Base-by-base conservation (phyloP, 83 land plant genomes). In the Picea engelmannii region DNA sequence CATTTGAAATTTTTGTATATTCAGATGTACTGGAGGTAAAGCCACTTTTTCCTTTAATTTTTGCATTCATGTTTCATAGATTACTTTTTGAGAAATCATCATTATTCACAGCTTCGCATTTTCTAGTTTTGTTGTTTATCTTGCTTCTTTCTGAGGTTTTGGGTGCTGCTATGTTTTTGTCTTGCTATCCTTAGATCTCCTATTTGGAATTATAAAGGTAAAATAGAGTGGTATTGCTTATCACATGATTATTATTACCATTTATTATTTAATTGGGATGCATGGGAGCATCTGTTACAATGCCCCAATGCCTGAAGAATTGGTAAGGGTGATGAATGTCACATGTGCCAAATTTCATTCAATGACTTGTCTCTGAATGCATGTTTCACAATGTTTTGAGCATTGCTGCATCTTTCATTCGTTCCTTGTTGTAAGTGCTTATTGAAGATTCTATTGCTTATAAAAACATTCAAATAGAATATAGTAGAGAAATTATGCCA, bases 381-480 rank as follows among this genome's bases (percentile, higher is more conserved):
- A 55, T 55, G 18, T 18, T 44, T 42, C 44, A 49, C 55, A 71
- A 42, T 42, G 49, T 8, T 10, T 40, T 15, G 21, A n/a, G 16
- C 15, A 55, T 55, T 55, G 18, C 18, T 71, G 6, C 1, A 18
- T 71, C 76, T 71, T 71, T 71, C 20, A 20, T 71, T 42, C 23
- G 20, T n/a, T 40, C n/a, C 24, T 20, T 4, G 76, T n/a, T 44
- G 58, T 47, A 44, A 73, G 23, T 71, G 44, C 47, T 18, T 73
- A n/a, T 55, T 55, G 59, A 55, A 55, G 59, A 55, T 73, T 44
- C 24, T 73, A n/a, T 73, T 73, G 76, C 55, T 73, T 73, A 73
- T 20, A 21, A 73, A 44, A n/a, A 12, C 38, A 52, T 73, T 44
- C 40, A 15, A 52, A 52, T 42, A 60, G 69, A 24, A 42, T 71